Percentiles rank a stretch among this genome's conserved stretches.
Conservation (phyloP, 2,329 filamentous ascomycete genomes). For the Aureobasidium pullulans region DNA sequence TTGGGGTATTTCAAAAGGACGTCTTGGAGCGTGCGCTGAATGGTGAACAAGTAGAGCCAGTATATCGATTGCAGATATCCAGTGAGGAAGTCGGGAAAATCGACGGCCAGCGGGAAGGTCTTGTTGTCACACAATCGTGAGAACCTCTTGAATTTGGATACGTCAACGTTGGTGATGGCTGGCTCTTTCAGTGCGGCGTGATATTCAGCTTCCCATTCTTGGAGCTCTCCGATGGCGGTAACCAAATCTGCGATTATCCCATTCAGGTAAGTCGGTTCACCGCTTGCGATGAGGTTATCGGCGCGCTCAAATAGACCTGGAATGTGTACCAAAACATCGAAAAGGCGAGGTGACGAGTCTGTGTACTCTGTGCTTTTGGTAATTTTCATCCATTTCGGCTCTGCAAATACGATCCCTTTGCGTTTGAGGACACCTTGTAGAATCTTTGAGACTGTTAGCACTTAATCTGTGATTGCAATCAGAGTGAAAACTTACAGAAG, state of each 20-base stretch:
- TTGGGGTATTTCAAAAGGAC: background rate
- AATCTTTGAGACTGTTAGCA: constrained; percentile 9
- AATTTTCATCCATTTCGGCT: constrained; percentile 23
- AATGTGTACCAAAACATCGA: constrained; percentile 22
- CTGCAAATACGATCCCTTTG: constrained; percentile 23
- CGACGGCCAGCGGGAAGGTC: constrained; percentile 21
- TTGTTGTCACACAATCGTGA: constrained; percentile 19
- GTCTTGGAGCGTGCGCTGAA: constrained; percentile 14
- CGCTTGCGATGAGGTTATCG: background rate
- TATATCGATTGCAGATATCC: constrained; percentile 25
- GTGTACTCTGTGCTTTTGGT: constrained; percentile 18
- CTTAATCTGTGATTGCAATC: background rate
- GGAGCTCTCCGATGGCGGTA: background rate
- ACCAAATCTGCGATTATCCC: background rate
- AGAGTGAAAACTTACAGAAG: constrained; percentile 11
- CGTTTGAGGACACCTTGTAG: constrained; percentile 21
- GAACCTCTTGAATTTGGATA: background rate
- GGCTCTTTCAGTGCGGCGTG: background rate
- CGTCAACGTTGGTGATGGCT: background rate
- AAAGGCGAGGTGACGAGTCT: constrained; percentile 23
- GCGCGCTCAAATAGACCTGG: constrained; percentile 10
- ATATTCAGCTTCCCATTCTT: background rate
- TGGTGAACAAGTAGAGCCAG: constrained; percentile 25
- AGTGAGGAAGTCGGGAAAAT: constrained; percentile 24
- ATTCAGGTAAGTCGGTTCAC: background rate